These are phyloP conservation scores for Podospora fimiseda DNA, from an alignment of 495 filamentous ascomycete species.

Conservation along the genomic window DNA sequence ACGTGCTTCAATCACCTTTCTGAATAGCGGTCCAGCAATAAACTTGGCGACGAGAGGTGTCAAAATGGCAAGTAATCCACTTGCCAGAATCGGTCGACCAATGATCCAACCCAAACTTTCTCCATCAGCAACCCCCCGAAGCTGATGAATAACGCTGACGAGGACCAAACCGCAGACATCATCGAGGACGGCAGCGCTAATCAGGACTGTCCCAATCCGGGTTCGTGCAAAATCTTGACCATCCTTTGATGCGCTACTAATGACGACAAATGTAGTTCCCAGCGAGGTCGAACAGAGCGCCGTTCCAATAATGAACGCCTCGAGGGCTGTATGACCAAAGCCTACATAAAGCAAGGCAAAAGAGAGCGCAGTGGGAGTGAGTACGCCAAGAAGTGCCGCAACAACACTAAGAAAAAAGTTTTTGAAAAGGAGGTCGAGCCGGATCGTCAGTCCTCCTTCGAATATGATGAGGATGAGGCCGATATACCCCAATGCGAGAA, in stretches of 20 bases:
- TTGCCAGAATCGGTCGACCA: slow-evolving; percentile 22
- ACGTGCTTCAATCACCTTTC: slow-evolving; percentile 1
- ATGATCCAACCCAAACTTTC: slow-evolving; percentile 23
- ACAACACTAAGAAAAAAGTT: slow-evolving; percentile 54
- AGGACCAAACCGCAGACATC: slow-evolving; percentile 78
- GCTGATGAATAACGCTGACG: slow-evolving; percentile 55
- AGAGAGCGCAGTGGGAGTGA: slow-evolving; percentile 59
- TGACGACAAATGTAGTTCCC: slow-evolving; percentile 72
- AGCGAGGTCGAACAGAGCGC: slow-evolving; percentile 70
- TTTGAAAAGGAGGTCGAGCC: slow-evolving; percentile 48
- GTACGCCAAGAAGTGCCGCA: slow-evolving; percentile 60
- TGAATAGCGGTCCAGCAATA: slow-evolving; percentile 11
- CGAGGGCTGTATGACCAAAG: slow-evolving; percentile 35
- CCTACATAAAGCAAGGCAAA: slow-evolving; percentile 47
- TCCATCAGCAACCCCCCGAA: slow-evolving; percentile 27
- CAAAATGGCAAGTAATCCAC: slow-evolving; percentile 18
- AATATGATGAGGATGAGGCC: slow-evolving; percentile 71
- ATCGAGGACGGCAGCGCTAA: slow-evolving; percentile 73
- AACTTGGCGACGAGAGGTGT: slow-evolving; percentile 19
- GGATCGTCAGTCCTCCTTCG: slow-evolving; percentile 65
- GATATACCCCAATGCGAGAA: slow-evolving; percentile 69
- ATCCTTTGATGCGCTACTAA: slow-evolving; percentile 38
- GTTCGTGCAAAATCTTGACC: slow-evolving; percentile 49
- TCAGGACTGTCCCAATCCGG: slow-evolving; percentile 61
- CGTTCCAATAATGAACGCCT: slow-evolving; percentile 70